phyloP scores from a whole-genome alignment of 768 basidiomycete species.

The Lyophyllum atratum region DNA sequence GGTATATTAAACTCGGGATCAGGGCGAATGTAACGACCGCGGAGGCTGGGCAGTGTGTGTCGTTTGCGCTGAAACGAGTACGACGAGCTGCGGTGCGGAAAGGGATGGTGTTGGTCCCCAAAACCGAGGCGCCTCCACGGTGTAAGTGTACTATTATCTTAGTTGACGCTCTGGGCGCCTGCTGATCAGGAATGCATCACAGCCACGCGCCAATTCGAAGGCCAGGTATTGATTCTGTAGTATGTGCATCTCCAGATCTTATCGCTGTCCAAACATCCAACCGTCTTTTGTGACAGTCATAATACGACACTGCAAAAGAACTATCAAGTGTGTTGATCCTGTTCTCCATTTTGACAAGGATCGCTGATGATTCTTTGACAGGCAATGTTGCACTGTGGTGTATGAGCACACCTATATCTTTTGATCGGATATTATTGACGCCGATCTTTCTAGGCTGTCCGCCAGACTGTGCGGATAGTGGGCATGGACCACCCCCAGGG shows the following conservation, averaged over 20 bases:
- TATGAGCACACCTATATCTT: conserved; percentile 33
- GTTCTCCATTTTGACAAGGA: not conserved
- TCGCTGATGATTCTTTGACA: conserved; percentile 22
- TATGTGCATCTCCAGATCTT: conserved; percentile 36
- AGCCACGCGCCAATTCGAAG: conserved; percentile 89
- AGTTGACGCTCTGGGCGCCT: not conserved
- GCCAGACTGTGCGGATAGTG: conserved; percentile 91
- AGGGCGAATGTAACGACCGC: conserved; percentile 82
- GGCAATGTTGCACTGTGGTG: conserved; percentile 94
- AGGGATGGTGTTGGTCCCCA: conserved; percentile 91
- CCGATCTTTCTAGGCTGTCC: conserved; percentile 60
- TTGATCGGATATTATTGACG: conserved; percentile 1
- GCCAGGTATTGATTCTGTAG: conserved; percentile 93
- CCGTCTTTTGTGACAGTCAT: conserved; percentile 49
- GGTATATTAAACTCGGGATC: not conserved
- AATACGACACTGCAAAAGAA: conserved; percentile 92
- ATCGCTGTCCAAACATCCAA: not conserved
- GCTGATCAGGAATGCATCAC: conserved; percentile 2
- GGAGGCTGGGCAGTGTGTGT: conserved; percentile 96
- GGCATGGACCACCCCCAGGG: conserved; percentile 89
- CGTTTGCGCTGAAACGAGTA: conserved; percentile 89
- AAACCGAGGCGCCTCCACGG: conserved; percentile 75
- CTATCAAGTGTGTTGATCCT: conserved; percentile 69
- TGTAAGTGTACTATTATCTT: conserved; percentile 47
- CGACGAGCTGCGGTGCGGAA: conserved; percentile 81